Evolutionary conservation across 2,329 filamentous ascomycete genomes (phyloP).

Genomic region (Claviceps digitariae): DNA sequence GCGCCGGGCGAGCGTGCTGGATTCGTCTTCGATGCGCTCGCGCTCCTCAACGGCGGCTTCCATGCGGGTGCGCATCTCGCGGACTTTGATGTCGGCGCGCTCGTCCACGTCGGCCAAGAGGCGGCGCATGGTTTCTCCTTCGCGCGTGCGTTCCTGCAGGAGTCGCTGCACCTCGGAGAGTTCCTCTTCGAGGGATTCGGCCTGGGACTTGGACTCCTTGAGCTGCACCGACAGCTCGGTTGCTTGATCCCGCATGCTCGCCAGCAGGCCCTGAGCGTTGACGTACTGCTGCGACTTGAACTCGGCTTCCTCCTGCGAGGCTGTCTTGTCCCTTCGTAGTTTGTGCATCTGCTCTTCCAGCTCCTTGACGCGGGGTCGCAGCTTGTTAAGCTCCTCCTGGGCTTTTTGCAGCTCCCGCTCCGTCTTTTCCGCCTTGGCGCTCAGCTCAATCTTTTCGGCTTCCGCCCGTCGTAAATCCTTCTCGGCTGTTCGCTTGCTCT

Average conservation of each 20-base stretch:
- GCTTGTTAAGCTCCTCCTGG: conserved; percentile 57
- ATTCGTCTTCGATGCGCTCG: conserved; percentile 84
- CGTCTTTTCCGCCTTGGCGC: conserved; percentile 58
- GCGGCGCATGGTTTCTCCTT: conserved; percentile 88
- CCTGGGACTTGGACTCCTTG: conserved; percentile 72
- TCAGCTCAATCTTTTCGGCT: conserved; percentile 63
- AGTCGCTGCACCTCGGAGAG: conserved; percentile 77
- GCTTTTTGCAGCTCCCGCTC: conserved; percentile 55
- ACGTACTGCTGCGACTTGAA: conserved; percentile 76
- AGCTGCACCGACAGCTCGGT: conserved; percentile 81
- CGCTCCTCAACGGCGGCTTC: conserved; percentile 88
- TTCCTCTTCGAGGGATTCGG: conserved; percentile 84
- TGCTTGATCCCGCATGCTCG: conserved; percentile 86
- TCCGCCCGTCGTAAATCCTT: conserved; percentile 69
- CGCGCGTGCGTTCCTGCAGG: conserved; percentile 74
- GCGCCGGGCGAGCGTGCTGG: conserved; percentile 60
- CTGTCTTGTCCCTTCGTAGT: conserved; percentile 52
- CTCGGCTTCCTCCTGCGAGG: conserved; percentile 64
- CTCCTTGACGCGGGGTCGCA: conserved; percentile 48
- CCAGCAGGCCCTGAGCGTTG: conserved; percentile 72
- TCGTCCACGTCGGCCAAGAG: conserved; percentile 78
- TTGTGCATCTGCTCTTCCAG: conserved; percentile 62
- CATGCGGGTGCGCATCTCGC: conserved; percentile 80
- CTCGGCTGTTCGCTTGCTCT: conserved; percentile 58
- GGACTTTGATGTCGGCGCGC: conserved; percentile 64